Conservation (phyloP, 768 basidiomycete species). For the Auricularia sp. region DNA sequence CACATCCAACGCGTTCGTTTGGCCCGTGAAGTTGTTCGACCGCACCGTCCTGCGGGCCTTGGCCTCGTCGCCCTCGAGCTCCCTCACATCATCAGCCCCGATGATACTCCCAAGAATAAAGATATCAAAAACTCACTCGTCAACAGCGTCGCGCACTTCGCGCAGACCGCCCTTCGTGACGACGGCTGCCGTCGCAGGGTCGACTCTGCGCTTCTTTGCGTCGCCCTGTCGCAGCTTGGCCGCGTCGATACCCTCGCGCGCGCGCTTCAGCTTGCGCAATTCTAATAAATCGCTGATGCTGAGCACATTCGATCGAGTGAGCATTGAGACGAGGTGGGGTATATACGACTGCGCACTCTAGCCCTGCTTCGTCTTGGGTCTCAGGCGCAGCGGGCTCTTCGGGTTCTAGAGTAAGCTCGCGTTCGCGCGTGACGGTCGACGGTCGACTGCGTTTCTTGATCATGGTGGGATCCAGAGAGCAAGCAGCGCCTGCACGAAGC, state of each 20-base stretch:
- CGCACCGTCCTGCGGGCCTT: conserved; percentile 66
- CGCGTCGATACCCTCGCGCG: conserved; percentile 76
- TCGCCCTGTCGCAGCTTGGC: conserved; percentile 80
- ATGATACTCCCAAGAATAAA: neutral
- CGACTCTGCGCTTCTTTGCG: conserved; percentile 46
- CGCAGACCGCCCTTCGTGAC: neutral
- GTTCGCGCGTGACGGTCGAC: conserved; percentile 7
- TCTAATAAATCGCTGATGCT: conserved; percentile 63
- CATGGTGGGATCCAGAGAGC: conserved; percentile 8
- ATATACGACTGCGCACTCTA: neutral
- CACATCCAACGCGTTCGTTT: conserved; percentile 90
- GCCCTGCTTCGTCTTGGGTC: neutral
- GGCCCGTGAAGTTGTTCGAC: conserved; percentile 85
- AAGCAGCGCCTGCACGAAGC: too few relatives aligned
- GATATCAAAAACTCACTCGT: conserved; percentile 38
- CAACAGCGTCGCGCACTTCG: conserved; percentile 24
- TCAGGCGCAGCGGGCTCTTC: neutral
- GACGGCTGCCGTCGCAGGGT: conserved; percentile 11
- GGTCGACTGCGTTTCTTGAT: conserved; percentile 30
- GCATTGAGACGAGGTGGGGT: neutral
- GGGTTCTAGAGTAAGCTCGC: conserved; percentile 14
- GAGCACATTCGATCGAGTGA: neutral
- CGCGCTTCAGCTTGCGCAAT: conserved; percentile 61
- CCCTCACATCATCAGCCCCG: conserved; percentile 33
- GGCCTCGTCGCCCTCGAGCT: conserved; percentile 44